These are phyloP conservation scores for Boletus vinaceobasis DNA, from an alignment of 768 basidiomycete genomes.

Conservation along the genomic window DNA sequence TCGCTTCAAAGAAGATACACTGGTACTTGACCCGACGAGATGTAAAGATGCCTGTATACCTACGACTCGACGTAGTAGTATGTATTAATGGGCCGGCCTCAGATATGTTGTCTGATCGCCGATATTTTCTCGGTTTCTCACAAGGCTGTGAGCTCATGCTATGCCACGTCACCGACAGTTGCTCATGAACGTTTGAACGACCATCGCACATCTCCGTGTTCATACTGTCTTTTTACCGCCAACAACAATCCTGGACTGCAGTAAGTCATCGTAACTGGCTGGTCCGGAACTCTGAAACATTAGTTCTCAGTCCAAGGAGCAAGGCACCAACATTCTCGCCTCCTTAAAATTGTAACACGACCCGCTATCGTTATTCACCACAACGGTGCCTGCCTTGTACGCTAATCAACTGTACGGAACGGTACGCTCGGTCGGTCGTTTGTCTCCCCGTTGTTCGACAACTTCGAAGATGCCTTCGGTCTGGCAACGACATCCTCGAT, in stretches of 20 bases:
- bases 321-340: neutral
- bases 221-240: neutral
- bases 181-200: slow-evolving; percentile 13
- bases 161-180: slow-evolving; percentile 20
- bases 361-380: slow-evolving; percentile 12
- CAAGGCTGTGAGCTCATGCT: neutral
- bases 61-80: neutral
- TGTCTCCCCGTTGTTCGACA: neutral
- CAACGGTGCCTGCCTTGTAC: slow-evolving; percentile 4
- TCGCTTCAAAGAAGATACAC: neutral
- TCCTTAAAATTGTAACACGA: slow-evolving; percentile 12
- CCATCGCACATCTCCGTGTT: slow-evolving; percentile 4
- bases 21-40: too few relatives aligned
- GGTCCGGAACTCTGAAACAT: neutral
- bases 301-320: neutral
- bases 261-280: slow-evolving; percentile 12
- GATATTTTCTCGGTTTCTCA: neutral
- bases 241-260: slow-evolving; percentile 2
- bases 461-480: slow-evolving; percentile 24
- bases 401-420: slow-evolving; percentile 4
- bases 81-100: too few relatives aligned
- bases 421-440: slow-evolving; percentile 5
- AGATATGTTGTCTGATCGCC: neutral
- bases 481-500: slow-evolving; percentile 52
- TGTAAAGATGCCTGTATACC: neutral